Conservation (phyloP, 257 asterid species). For the Anisodus acutangulus region DNA sequence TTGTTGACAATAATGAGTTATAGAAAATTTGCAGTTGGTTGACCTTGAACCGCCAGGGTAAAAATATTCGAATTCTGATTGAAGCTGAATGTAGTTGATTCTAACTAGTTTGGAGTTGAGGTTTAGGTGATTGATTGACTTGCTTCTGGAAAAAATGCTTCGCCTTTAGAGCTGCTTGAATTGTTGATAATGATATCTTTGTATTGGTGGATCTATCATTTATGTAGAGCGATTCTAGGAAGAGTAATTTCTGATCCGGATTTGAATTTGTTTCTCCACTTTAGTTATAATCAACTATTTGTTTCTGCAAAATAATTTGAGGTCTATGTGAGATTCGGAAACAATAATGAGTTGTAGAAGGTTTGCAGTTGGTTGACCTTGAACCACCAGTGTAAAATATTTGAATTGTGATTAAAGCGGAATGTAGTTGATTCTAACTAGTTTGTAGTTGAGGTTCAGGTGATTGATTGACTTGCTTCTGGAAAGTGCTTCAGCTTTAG, state of each 20-base stretch:
- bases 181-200: too few relatives aligned
- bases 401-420: too few relatives aligned
- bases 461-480: slow-evolving; percentile 18
- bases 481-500: background rate
- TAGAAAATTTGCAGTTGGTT: too few relatives aligned
- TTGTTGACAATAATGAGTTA: too few relatives aligned
- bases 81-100: too few relatives aligned
- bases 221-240: background rate
- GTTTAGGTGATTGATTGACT: background rate
- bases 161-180: too few relatives aligned
- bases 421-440: background rate
- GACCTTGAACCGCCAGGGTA: too few relatives aligned
- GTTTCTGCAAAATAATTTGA: background rate
- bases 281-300: too few relatives aligned
- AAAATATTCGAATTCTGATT: too few relatives aligned
- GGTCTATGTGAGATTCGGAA: background rate
- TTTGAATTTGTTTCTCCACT: background rate
- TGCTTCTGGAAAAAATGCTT: too few relatives aligned
- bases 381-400: too few relatives aligned
- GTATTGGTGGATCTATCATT: background rate
- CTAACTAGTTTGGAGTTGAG: slow-evolving; percentile 1
- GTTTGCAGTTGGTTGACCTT: background rate
- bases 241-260: background rate
- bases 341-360: background rate
- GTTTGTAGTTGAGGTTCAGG: background rate